phyloP scores from a whole-genome alignment of 2,329 filamentous ascomycete genomes.

The Colletotrichum brevisporum region DNA sequence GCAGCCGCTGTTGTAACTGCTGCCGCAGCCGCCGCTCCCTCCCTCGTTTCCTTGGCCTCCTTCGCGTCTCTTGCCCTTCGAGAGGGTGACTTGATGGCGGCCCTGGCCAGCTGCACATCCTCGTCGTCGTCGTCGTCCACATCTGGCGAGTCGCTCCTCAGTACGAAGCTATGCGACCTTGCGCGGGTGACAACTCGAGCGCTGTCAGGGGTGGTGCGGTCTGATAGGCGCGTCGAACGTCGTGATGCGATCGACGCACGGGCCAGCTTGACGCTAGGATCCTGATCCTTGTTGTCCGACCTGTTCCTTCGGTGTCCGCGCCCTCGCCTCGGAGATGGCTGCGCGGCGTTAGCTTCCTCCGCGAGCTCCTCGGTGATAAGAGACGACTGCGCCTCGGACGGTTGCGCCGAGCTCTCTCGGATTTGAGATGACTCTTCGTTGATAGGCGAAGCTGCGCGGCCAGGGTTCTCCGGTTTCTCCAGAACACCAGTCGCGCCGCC shows the following conservation, averaged over 20 bases:
- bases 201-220: conserved; percentile 40
- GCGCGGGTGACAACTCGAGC: conserved; percentile 44
- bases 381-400: conserved; percentile 36
- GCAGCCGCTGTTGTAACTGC: no score
- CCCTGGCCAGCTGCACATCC: conserved; percentile 49
- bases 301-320: conserved; percentile 38
- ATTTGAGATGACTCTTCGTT: conserved; percentile 35
- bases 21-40: no score
- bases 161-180: conserved; percentile 46
- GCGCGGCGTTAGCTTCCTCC: conserved; percentile 26
- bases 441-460: conserved; percentile 23
- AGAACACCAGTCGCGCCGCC: neutral
- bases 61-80: conserved; percentile 13
- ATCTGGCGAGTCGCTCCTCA: conserved; percentile 43
- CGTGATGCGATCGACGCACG: conserved; percentile 40
- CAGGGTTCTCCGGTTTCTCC: conserved; percentile 16
- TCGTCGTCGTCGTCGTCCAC: conserved; percentile 43
- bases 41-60: neutral
- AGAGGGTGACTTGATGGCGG: conserved; percentile 49
- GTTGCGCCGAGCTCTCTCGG: conserved; percentile 38
- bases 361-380: conserved; percentile 38
- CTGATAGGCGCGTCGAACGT: conserved; percentile 40
- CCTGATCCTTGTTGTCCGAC: conserved; percentile 34
- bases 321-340: conserved; percentile 35
- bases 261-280: conserved; percentile 40